Conservation (phyloP, 164 flowering plant species). For the Magnolia sinica region DNA sequence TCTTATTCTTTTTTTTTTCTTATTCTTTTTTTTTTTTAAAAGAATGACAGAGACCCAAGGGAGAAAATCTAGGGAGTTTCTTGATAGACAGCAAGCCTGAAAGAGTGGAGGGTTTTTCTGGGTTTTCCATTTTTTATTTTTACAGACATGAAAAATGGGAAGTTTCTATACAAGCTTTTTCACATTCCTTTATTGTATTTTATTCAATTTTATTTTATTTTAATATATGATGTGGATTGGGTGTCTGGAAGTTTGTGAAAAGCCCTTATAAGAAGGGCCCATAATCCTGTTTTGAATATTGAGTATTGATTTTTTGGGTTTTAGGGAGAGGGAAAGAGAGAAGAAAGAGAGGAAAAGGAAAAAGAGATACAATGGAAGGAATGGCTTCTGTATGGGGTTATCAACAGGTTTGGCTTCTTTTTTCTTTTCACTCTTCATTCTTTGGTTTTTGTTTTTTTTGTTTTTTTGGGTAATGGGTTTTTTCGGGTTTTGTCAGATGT, state of each 20-base stretch:
- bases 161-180: neutral
- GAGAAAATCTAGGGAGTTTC: neutral
- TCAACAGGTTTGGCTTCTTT: slow-evolving; percentile 5
- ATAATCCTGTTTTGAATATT: neutral
- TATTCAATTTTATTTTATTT: too few relatives aligned
- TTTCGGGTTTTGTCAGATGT: neutral
- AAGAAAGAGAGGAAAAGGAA: neutral
- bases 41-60: neutral
- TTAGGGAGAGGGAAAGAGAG: neutral
- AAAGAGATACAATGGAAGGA: slow-evolving; percentile 7
- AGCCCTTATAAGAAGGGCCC: neutral
- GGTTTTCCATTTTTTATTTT: neutral
- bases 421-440: neutral
- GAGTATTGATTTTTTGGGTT: neutral
- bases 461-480: neutral
- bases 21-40: neutral
- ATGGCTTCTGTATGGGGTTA: slow-evolving; percentile 10
- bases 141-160: neutral
- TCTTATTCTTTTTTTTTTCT: neutral
- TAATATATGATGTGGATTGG: slow-evolving; percentile 10
- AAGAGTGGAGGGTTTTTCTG: slow-evolving; percentile 2
- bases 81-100: slow-evolving; percentile 3
- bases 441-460: too few relatives aligned
- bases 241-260: slow-evolving; percentile 4
- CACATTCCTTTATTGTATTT: neutral